Base-by-base conservation (phyloP, 352 stramenopile genomes). In the Globisporangium spiculum region DNA sequence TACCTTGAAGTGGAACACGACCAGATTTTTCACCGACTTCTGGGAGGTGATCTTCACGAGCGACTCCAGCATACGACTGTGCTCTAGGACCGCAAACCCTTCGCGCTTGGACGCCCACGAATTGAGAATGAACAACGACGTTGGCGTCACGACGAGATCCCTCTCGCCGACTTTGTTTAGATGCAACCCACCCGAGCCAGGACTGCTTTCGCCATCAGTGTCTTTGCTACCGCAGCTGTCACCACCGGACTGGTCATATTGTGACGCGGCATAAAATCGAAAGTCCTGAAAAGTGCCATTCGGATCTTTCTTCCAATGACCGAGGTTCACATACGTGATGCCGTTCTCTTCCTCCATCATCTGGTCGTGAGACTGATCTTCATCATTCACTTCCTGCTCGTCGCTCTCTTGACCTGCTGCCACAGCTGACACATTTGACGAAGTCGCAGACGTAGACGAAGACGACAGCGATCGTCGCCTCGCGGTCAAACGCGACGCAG, bases 1-100 rank as follows among this genome's bases (percentile, higher is more conserved):
- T 79, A 95, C 87, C 71, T 86, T 83, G 63, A 93, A 95, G 63
- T 90, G 74, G 63, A 95, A 88, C 46, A 93, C 73, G 27, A 95
- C 69, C 1, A 81, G 82, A 67, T 90, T 93, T 5, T 81, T 68
- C 9, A 92, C 56, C 2, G 77, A 81, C 18, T 89, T 74, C 30
- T 81, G 75, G 26, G 80, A 81, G 8, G 78, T 79, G 63, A 95
- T 82, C 66, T 87, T 83, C 0, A 65, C 71, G 8, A 95, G 66
- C 14, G 84, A 74, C 24, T 77, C 77, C 32, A 95, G 72, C 26
- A 75, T 71, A 27, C 81, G 76, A 50, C 76, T 80, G 8, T 87
- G 83, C 68, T 95, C 85, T 2, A 93, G 77, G 16, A 91, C 62
- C 0, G 79, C 84, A 52, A 75, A 80, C 0, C 78, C 78, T 38